Conservation (phyloP, 78 protist species). For the Dictyostelium capitatum region DNA sequence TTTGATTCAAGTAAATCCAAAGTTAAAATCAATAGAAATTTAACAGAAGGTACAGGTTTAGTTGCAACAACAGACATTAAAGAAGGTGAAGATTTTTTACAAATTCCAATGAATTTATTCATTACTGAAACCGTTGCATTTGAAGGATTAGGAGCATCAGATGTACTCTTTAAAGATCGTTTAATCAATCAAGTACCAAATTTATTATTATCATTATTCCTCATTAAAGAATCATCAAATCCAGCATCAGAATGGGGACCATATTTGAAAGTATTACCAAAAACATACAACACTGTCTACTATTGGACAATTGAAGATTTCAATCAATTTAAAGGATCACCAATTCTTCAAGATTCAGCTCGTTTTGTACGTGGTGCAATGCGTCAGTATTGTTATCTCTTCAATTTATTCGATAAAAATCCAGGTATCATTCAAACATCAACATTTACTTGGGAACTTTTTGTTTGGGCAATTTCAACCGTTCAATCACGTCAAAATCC, state of each 20-base stretch:
- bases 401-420: conserved; percentile 10
- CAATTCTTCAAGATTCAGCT: conserved; percentile 6
- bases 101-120: conserved; percentile 26
- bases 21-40: conserved; percentile 35
- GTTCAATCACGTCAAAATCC: conserved; percentile 74
- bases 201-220: neutral
- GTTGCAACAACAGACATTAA: conserved; percentile 38
- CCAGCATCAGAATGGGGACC: conserved; percentile 58
- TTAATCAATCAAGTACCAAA: conserved; percentile 8
- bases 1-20: conserved; percentile 21
- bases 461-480: conserved; percentile 64
- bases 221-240: conserved; percentile 26
- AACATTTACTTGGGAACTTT: conserved; percentile 59
- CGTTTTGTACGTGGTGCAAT: conserved; percentile 23
- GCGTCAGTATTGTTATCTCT: conserved; percentile 54
- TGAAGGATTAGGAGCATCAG: neutral
- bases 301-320: conserved; percentile 34
- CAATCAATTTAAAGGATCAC: conserved; percentile 10
- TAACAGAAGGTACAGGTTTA: conserved; percentile 66
- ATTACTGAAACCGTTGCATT: conserved; percentile 12
- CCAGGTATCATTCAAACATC: conserved; percentile 38
- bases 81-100: conserved; percentile 51
- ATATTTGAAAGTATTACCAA: conserved; percentile 55
- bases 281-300: conserved; percentile 20
- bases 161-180: neutral